These are phyloP conservation scores for Ophiocordyceps unilateralis DNA, from an alignment of 2,329 filamentous ascomycete species.

Conservation along the genomic window DNA sequence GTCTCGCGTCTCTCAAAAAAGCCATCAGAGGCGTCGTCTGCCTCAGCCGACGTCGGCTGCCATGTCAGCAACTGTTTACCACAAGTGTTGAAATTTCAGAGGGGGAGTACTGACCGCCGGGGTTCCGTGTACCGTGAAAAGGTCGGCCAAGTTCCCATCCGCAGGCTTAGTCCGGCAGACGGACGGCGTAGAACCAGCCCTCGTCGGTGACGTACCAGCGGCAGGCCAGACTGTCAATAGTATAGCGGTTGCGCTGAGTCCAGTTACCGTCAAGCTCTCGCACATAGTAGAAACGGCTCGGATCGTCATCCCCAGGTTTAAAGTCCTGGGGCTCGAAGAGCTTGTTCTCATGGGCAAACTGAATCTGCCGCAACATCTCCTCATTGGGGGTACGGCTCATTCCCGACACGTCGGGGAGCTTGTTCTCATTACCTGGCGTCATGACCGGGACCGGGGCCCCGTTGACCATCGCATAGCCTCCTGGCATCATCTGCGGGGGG, in stretches of 20 bases:
- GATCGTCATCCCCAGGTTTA: slow-evolving; percentile 43
- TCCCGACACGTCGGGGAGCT: slow-evolving; percentile 30
- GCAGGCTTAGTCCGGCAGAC: slow-evolving; percentile 21
- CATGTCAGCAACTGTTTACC: not conserved
- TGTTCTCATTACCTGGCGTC: slow-evolving; percentile 18
- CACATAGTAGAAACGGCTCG: slow-evolving; percentile 41
- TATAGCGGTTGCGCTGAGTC: slow-evolving; percentile 39
- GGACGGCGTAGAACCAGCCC: slow-evolving; percentile 44
- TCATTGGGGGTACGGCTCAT: slow-evolving; percentile 33
- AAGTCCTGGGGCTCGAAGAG: slow-evolving; percentile 43
- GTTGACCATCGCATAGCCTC: slow-evolving; percentile 5
- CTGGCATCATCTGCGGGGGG: slow-evolving; percentile 9
- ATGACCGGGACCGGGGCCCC: slow-evolving; percentile 13
- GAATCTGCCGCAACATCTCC: slow-evolving; percentile 26
- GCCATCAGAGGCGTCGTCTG: not conserved
- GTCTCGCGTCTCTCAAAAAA: not conserved
- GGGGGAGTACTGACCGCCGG: not conserved
- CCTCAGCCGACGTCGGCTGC: not conserved
- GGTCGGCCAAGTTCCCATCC: not conserved
- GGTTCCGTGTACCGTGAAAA: not conserved
- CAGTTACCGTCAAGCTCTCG: slow-evolving; percentile 43
- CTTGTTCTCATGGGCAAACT: slow-evolving; percentile 30
- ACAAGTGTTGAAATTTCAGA: not conserved
- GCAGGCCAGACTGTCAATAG: slow-evolving; percentile 40
- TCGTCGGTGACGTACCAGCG: slow-evolving; percentile 42